Percentiles rank a stretch among this genome's conserved stretches.
These are phyloP conservation scores for Raffaelea ambrosiae DNA, from an alignment of 2,329 filamentous ascomycete genomes.

Conservation along the genomic window DNA sequence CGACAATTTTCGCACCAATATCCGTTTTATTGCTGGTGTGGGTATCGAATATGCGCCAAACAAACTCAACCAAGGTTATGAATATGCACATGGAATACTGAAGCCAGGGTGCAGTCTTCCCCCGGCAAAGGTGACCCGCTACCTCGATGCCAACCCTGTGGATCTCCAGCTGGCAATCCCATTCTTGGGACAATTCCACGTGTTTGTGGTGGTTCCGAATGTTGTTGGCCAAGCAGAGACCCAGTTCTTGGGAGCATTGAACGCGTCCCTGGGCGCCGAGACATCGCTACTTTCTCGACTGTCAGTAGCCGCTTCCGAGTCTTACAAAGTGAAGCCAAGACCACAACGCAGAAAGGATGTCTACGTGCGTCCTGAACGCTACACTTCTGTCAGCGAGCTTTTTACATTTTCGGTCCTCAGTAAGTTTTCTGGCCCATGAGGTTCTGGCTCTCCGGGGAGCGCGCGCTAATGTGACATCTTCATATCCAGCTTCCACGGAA, in stretches of 20 bases:
- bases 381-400: constrained; percentile 57
- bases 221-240: constrained; percentile 35
- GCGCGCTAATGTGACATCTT: too few species aligned
- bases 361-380: constrained; percentile 60
- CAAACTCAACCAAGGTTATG: constrained; percentile 31
- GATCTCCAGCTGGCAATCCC: constrained; percentile 72
- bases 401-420: constrained; percentile 63
- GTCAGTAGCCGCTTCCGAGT: constrained; percentile 47
- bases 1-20: constrained; percentile 55
- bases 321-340: constrained; percentile 51
- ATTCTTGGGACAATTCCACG: constrained; percentile 67
- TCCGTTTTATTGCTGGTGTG: constrained; percentile 58
- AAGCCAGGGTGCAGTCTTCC: constrained; percentile 47
- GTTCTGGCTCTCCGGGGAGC: too few species aligned
- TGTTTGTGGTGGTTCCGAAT: constrained; percentile 62
- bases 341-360: constrained; percentile 50
- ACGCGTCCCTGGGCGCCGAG: constrained; percentile 38
- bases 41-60: constrained; percentile 50
- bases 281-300: constrained; percentile 49
- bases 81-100: constrained; percentile 27
- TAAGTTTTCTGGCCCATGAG: constrained; percentile 34
- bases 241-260: constrained; percentile 53
- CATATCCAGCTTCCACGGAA: constrained; percentile 48
- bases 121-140: constrained; percentile 63
- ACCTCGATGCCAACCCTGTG: constrained; percentile 68